Evolutionary conservation across 2,329 filamentous ascomycete species (phyloP).

Genomic region (Fusarium euwallaceae): DNA sequence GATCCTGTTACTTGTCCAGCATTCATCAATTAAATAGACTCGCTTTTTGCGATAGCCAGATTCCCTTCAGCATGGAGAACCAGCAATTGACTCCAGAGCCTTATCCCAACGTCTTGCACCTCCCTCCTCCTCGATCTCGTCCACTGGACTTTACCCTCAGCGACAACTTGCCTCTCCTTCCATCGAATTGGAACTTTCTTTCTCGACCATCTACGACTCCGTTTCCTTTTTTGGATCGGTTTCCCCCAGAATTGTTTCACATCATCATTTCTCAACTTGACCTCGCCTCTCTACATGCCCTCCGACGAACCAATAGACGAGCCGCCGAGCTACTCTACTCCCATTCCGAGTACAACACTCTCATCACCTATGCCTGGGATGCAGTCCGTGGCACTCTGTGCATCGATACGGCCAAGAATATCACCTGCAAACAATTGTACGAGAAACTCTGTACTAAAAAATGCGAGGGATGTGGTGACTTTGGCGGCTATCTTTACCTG

Average conservation of each 20-base stretch:
- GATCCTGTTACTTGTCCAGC: background rate
- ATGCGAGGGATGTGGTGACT: constrained; percentile 18
- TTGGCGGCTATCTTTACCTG: constrained; percentile 22
- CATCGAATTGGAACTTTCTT: background rate
- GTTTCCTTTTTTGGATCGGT: background rate
- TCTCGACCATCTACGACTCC: background rate
- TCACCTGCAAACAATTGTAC: constrained; percentile 2
- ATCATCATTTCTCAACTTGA: constrained; percentile 10
- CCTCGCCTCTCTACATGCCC: background rate
- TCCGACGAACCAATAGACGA: constrained; percentile 4
- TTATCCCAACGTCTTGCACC: background rate
- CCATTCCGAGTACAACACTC: constrained; percentile 3
- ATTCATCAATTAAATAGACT: background rate
- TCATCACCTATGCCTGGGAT: constrained; percentile 7
- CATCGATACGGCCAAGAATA: background rate
- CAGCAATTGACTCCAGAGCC: background rate
- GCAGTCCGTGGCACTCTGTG: constrained; percentile 1
- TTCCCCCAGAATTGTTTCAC: constrained; percentile 7
- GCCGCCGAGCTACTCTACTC: constrained; percentile 9
- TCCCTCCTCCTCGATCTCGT: background rate
- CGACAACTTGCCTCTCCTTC: background rate
- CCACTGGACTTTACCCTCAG: background rate
- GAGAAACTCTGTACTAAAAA: constrained; percentile 3
- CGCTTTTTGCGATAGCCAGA: background rate
- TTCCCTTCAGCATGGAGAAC: background rate